A percentile compares a stretch with the other conserved stretches of the same genome.
Evolutionary conservation across 371 early-diverging fungal genomes (phyloP).

Genomic region (Paraphysoderma sedebokerense): DNA sequence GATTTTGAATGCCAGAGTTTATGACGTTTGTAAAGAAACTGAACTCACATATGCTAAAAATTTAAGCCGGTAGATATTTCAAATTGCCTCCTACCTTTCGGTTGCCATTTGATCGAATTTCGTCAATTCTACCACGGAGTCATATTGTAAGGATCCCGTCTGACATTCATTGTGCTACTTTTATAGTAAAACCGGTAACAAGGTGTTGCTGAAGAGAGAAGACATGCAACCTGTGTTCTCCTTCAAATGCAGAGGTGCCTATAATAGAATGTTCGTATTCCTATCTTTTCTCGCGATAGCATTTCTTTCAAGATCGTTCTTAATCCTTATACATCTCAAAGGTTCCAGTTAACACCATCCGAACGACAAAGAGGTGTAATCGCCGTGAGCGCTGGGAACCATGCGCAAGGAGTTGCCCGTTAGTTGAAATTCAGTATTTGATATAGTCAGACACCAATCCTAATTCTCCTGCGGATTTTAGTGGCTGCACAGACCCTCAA

Average conservation of each 20-base stretch:
- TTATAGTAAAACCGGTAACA: neutral
- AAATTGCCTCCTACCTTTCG: neutral
- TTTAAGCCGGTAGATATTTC: conserved; percentile 2
- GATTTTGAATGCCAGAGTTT: conserved; percentile 60
- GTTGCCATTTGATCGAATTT: neutral
- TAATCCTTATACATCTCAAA: neutral
- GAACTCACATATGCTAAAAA: neutral
- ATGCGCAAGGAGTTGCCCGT: conserved; percentile 26
- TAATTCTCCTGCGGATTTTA: neutral
- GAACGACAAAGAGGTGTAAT: conserved; percentile 15
- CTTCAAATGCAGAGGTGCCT: conserved; percentile 40
- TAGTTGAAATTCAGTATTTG: neutral
- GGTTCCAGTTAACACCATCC: neutral
- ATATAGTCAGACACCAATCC: neutral
- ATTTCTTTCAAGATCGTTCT: conserved; percentile 2
- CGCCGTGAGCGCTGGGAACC: conserved; percentile 26
- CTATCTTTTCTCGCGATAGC: neutral
- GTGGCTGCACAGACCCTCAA: conserved; percentile 19
- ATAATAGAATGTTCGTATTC: conserved; percentile 15
- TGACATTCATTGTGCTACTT: too few species aligned
- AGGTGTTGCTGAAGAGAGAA: conserved; percentile 38
- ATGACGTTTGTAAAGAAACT: neutral
- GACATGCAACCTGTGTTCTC: conserved; percentile 31
- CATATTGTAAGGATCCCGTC: too few species aligned
- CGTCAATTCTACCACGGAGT: too few species aligned